phyloP scores from a whole-genome alignment of 495 filamentous ascomycete genomes.

The Neurospora sp. region DNA sequence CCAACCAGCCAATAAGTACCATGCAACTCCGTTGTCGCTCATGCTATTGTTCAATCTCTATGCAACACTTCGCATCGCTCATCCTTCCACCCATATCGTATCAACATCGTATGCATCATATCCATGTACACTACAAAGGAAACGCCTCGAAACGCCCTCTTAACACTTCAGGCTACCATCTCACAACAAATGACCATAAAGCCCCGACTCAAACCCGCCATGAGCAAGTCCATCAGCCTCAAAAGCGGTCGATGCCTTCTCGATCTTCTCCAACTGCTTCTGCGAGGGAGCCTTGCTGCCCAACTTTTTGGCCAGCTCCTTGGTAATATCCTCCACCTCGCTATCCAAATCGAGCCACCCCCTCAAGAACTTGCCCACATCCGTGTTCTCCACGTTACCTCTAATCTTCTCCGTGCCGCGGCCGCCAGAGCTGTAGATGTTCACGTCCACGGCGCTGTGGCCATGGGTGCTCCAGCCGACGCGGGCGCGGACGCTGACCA shows the following conservation, averaged over 20 bases:
- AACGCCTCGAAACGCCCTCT: background rate
- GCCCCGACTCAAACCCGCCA: background rate
- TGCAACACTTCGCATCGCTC: background rate
- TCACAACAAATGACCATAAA: background rate
- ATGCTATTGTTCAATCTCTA: background rate
- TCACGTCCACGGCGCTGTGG: conserved; percentile 83
- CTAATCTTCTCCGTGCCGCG: conserved; percentile 39
- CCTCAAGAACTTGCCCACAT: conserved; percentile 71
- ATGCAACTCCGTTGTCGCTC: background rate
- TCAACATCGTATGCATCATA: background rate
- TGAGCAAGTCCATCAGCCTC: background rate
- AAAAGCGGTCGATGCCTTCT: background rate
- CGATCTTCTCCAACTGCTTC: background rate
- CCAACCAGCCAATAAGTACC: background rate
- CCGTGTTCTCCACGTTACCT: conserved; percentile 93
- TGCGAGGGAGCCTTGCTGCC: background rate
- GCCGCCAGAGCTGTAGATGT: conserved; percentile 67
- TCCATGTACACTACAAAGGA: background rate
- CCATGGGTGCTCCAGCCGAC: conserved; percentile 90
- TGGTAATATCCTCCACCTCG: conserved; percentile 56
- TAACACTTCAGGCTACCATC: background rate
- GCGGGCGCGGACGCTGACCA: conserved; percentile 78
- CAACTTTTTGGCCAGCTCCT: conserved; percentile 56
- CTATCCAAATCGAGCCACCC: conserved; percentile 68
- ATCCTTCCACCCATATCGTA: background rate